phyloP scores from a whole-genome alignment of 2,329 filamentous ascomycete genomes.

The Scleromitrula shiraiana region DNA sequence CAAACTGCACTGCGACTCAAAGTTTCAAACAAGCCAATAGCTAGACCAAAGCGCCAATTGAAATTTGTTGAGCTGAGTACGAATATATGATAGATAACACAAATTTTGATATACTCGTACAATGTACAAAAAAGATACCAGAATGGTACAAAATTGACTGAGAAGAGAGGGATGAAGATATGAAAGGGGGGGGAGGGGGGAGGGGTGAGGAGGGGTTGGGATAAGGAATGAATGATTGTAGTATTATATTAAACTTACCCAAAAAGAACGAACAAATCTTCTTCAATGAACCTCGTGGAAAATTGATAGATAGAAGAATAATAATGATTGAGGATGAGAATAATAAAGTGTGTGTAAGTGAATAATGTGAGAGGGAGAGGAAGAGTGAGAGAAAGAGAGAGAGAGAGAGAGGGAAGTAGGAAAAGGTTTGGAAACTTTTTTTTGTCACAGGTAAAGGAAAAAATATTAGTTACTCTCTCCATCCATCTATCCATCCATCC shows the following conservation, averaged over 20 bases:
- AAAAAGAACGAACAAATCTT: background rate
- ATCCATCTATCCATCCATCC: background rate
- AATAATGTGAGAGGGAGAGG: background rate
- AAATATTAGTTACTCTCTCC: background rate
- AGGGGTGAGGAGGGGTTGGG: background rate
- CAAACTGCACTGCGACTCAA: too few species aligned
- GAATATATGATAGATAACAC: background rate
- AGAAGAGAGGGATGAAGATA: background rate
- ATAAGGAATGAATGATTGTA: background rate
- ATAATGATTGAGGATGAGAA: too few species aligned
- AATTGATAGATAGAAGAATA: background rate
- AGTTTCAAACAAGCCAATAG: background rate
- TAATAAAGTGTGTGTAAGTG: too few species aligned
- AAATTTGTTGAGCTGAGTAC: background rate
- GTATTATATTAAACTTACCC: background rate
- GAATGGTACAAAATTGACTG: background rate
- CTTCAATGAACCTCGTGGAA: background rate
- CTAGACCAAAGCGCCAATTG: background rate
- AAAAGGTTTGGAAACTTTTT: background rate
- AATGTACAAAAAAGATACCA: too few species aligned
- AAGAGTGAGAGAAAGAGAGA: background rate
- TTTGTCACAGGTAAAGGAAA: background rate
- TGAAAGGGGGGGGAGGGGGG: background rate
- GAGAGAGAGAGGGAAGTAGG: background rate
- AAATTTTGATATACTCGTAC: too few species aligned